Evolutionary conservation across 2,329 filamentous ascomycete genomes (phyloP).

Genomic region (Lecanicillium sp.): DNA sequence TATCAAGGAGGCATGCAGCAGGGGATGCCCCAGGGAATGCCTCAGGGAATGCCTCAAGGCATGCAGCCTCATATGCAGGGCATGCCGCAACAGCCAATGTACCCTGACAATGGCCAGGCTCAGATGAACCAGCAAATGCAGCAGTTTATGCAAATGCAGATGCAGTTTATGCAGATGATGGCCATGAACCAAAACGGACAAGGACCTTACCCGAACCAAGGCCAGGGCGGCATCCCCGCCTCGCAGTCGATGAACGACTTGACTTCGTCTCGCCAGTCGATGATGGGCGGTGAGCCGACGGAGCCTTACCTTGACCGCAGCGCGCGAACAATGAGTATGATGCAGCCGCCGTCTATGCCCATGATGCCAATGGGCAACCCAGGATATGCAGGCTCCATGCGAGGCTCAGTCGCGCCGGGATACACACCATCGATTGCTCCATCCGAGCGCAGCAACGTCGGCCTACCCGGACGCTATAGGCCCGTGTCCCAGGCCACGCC

Average conservation of each 20-base stretch:
- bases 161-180: constrained; percentile 91
- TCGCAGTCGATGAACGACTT: constrained; percentile 37
- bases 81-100: constrained; percentile 32
- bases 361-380: constrained; percentile 36
- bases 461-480: constrained; percentile 81
- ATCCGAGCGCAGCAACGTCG: constrained; percentile 90
- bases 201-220: constrained; percentile 17
- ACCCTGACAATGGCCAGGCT: constrained; percentile 65
- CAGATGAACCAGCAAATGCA: constrained; percentile 79
- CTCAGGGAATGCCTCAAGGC: constrained; percentile 9
- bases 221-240: constrained; percentile 19
- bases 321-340: constrained; percentile 75
- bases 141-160: constrained; percentile 88
- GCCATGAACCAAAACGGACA: constrained; percentile 27
- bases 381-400: constrained; percentile 22
- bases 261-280: constrained; percentile 32
- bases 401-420: constrained; percentile 26
- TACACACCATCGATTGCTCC: constrained; percentile 92
- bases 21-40: constrained; percentile 24
- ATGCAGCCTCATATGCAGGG: constrained; percentile 32
- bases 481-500: constrained; percentile 65
- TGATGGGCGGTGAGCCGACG: constrained; percentile 35
- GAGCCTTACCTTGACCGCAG: constrained; percentile 37
- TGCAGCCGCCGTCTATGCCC: constrained; percentile 58
- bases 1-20: constrained; percentile 22